Percentiles rank a stretch among this genome's conserved stretches.
These are phyloP conservation scores for Nitzschia inconspicua DNA, from an alignment of 108 stramenopile species.

Conservation along the genomic window DNA sequence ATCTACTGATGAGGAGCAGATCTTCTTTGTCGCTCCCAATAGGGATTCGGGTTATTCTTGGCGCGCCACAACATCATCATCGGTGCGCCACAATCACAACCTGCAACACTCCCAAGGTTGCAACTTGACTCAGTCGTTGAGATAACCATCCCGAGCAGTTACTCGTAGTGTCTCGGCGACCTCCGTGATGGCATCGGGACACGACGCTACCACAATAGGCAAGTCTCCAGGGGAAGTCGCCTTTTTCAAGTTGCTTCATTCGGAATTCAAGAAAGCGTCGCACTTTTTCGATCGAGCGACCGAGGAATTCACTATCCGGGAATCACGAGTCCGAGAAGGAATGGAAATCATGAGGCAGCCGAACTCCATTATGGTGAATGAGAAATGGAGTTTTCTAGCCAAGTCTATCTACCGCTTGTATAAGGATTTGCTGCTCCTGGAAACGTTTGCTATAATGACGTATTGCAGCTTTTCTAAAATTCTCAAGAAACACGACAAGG, in stretches of 20 bases:
- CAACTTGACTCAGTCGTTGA: too few relatives aligned
- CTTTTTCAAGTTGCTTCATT: slow-evolving; percentile 86
- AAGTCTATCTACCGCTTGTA: slow-evolving; percentile 88
- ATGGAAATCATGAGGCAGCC: slow-evolving; percentile 75
- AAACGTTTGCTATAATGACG: slow-evolving; percentile 98
- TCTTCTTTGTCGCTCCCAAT: too few relatives aligned
- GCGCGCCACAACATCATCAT: too few relatives aligned
- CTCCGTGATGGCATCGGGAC: too few relatives aligned
- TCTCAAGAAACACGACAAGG: slow-evolving; percentile 99
- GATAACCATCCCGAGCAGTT: too few relatives aligned
- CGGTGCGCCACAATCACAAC: too few relatives aligned
- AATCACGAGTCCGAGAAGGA: slow-evolving; percentile 83
- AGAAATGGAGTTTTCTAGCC: slow-evolving; percentile 80
- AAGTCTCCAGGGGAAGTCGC: slow-evolving; percentile 76
- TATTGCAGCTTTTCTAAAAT: slow-evolving; percentile 97
- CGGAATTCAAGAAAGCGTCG: slow-evolving; percentile 86
- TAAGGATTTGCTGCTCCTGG: slow-evolving; percentile 93
- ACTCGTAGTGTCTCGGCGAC: too few relatives aligned
- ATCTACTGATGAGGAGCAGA: too few relatives aligned
- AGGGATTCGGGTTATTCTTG: too few relatives aligned
- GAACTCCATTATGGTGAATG: slow-evolving; percentile 75
- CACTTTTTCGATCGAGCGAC: slow-evolving; percentile 85
- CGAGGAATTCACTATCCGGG: slow-evolving; percentile 75
- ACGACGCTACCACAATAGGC: slow-evolving; percentile 13
- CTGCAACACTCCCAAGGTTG: too few relatives aligned